Conservation (phyloP, 192 early-diverging fungal genomes). For the Coemansia sp. region DNA sequence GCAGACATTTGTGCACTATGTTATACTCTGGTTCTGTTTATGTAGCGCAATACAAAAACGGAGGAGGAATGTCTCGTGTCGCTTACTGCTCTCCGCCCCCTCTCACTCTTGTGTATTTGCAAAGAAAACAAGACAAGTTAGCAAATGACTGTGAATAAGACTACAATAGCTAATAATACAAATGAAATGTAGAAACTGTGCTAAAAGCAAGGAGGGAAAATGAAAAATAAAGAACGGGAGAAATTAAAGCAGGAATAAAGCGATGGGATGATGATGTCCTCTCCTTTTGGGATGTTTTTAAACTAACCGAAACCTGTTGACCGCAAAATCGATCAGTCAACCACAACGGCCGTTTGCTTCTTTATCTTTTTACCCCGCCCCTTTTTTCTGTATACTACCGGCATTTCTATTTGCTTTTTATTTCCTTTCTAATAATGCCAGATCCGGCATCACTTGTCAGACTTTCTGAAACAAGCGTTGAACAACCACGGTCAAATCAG, state of each 20-base stretch:
- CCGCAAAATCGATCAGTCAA: too few relatives aligned
- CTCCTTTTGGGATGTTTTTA: too few relatives aligned
- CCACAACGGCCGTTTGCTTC: neutral
- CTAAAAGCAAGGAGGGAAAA: neutral
- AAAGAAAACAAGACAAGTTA: neutral
- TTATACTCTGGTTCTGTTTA: neutral
- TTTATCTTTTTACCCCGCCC: neutral
- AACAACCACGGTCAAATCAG: neutral
- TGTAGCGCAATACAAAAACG: neutral
- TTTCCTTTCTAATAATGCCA: constrained; percentile 2
- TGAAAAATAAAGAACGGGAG: neutral
- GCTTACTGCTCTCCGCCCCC: neutral
- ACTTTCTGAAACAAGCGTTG: neutral
- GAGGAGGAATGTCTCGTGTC: neutral
- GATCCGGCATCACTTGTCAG: neutral
- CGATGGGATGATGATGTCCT: too few relatives aligned
- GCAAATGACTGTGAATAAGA: neutral
- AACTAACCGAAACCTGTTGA: too few relatives aligned
- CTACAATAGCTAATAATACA: constrained; percentile 7
- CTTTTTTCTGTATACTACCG: neutral
- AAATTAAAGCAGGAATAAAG: too few relatives aligned
- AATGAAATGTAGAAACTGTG: neutral
- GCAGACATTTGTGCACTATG: constrained; percentile 18
- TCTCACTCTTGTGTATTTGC: neutral
- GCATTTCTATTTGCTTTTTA: neutral